These are phyloP conservation scores for Hygrophorus russula DNA, from an alignment of 768 basidiomycete genomes.

Conservation along the genomic window DNA sequence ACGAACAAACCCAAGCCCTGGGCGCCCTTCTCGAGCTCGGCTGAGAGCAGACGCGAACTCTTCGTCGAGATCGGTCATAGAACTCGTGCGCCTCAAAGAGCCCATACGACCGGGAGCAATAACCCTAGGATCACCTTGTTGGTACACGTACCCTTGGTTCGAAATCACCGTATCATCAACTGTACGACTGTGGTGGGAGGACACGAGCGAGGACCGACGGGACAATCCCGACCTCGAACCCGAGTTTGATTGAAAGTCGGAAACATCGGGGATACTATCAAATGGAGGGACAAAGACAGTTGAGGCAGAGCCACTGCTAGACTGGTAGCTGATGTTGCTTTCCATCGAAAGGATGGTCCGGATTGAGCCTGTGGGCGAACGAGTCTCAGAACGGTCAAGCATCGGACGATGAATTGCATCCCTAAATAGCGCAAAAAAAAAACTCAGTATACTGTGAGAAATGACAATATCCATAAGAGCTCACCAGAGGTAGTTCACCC, in stretches of 20 bases:
- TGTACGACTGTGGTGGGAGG: conserved; percentile 52
- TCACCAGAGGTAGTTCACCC: conserved; percentile 87
- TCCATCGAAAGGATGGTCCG: conserved; percentile 56
- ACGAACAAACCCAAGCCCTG: conserved; percentile 23
- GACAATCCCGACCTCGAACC: conserved; percentile 21
- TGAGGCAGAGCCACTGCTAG: conserved; percentile 49
- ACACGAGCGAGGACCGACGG: conserved; percentile 34
- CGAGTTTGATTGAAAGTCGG: conserved; percentile 36
- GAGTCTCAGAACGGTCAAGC: conserved; percentile 36
- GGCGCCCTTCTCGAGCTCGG: conserved; percentile 32
- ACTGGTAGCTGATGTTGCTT: conserved; percentile 26
- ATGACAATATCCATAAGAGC: conserved; percentile 15
- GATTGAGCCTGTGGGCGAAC: conserved; percentile 44
- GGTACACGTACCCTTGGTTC: conserved; percentile 56
- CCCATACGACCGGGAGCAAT: conserved; percentile 51
- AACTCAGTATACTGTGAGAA: conserved; percentile 1
- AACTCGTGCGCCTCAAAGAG: conserved; percentile 47
- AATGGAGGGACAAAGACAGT: conserved; percentile 73
- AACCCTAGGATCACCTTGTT: conserved; percentile 52
- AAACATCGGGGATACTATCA: conserved; percentile 58
- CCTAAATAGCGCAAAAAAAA: conserved; percentile 30
- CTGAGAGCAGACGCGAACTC: conserved; percentile 39
- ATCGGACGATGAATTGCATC: conserved; percentile 63
- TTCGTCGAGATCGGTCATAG: conserved; percentile 61
- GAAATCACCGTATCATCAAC: conserved; percentile 66